Conservation (phyloP, 805 yeast species). For the Candida xyloterini region DNA sequence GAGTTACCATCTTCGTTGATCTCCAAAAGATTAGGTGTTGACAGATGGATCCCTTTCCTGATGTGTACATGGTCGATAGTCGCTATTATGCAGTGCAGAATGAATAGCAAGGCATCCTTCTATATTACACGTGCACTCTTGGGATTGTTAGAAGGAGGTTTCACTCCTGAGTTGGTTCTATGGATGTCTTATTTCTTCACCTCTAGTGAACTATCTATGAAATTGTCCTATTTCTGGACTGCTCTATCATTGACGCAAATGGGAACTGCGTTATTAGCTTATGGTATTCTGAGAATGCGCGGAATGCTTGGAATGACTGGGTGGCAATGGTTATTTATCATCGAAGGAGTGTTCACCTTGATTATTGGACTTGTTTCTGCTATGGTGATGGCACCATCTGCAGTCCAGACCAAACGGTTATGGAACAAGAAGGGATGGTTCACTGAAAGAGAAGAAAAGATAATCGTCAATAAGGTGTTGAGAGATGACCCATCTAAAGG, state of each 20-base stretch:
- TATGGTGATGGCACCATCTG: slow-evolving; percentile 30
- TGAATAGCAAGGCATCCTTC: slow-evolving; percentile 37
- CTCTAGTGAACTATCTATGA: slow-evolving; percentile 13
- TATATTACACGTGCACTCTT: slow-evolving; percentile 39
- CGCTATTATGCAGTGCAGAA: slow-evolving; percentile 43
- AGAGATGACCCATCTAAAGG: slow-evolving; percentile 62
- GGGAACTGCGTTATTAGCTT: slow-evolving; percentile 18
- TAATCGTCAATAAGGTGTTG: slow-evolving; percentile 50
- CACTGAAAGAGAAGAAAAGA: slow-evolving; percentile 48
- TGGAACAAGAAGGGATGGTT: slow-evolving; percentile 31
- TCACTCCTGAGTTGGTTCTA: slow-evolving; percentile 25
- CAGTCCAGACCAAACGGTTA: slow-evolving; percentile 34
- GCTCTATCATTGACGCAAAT: slow-evolving; percentile 32
- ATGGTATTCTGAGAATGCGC: slow-evolving; percentile 18
- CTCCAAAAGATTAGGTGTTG: slow-evolving; percentile 40
- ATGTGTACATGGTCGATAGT: slow-evolving; percentile 44
- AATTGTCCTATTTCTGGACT: slow-evolving; percentile 26
- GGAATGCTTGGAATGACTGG: slow-evolving; percentile 28
- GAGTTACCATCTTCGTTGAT: slow-evolving; percentile 43
- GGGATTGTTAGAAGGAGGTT: slow-evolving; percentile 44
- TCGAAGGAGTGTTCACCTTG: slow-evolving; percentile 32
- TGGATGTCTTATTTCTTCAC: slow-evolving; percentile 20
- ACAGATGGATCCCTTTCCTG: slow-evolving; percentile 34
- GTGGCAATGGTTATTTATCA: slow-evolving; percentile 33
- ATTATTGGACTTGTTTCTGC: slow-evolving; percentile 31